Conservation (phyloP, 305 asterid species). For the Solanum hybrid region DNA sequence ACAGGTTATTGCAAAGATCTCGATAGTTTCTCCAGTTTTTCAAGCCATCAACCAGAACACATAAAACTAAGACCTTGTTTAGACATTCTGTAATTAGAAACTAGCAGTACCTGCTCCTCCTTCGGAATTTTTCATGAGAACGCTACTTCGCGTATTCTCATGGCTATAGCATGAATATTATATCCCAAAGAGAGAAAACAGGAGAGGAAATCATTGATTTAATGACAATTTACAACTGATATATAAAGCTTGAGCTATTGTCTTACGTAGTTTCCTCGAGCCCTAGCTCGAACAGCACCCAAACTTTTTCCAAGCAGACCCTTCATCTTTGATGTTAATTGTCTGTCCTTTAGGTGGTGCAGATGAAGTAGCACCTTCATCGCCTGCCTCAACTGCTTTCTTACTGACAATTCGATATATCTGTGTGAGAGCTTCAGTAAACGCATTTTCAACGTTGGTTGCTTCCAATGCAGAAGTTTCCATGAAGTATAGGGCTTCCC, state of each 20-base stretch:
- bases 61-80: neutral
- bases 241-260: neutral
- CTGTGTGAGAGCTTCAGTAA: conserved; percentile 58
- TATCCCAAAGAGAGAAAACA: neutral
- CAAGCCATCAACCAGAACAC: neutral
- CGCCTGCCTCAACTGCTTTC: conserved; percentile 67
- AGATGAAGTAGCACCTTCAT: conserved; percentile 52
- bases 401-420: conserved; percentile 47
- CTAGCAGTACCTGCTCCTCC: conserved; percentile 8
- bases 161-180: neutral
- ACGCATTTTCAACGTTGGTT: conserved; percentile 60
- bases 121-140: conserved; percentile 14
- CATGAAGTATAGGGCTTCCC: conserved; percentile 71
- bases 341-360: conserved; percentile 61
- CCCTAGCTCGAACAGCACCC: conserved; percentile 63
- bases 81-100: conserved; percentile 10
- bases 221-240: conserved; percentile 9
- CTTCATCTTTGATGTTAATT: conserved; percentile 46
- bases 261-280: neutral
- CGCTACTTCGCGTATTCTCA: conserved; percentile 18
- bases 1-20: neutral
- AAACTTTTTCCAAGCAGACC: conserved; percentile 45
- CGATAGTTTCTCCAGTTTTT: neutral
- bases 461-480: conserved; percentile 86
- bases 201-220: neutral